Base-by-base conservation (phyloP, 306 rosid genomes). In the Castanea crenata region DNA sequence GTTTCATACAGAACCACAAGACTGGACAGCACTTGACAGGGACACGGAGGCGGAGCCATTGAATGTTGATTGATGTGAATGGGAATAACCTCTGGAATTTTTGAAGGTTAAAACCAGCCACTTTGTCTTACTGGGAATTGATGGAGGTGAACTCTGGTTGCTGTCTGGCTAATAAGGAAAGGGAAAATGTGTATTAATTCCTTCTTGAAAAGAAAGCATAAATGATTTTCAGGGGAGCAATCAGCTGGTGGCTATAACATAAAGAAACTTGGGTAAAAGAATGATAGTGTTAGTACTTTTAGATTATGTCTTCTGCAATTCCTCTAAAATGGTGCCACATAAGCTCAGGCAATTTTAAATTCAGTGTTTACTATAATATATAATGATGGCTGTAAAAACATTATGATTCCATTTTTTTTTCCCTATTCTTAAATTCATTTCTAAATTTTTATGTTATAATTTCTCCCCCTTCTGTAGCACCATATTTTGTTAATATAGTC, bases 1-100 rank as follows among this genome's bases (percentile, higher is more conserved):
- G 18, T 63, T 29, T 63, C 38, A 11, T 78, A 78, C 93, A 95
- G 99, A 91, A 86, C 55, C 83, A 34, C 93, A 75, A 88, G 90
- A 88, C 69, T 83, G 98, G 98, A 81, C 29, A 14, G 63, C 79
- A 78, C 19, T 82, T 92, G 99, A 91, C 75, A 91, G 94, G 89
- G 95, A 89, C 68, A 61, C 76, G 1, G 97, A 95, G 82, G 82
- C 90, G 49, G 97, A 94, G 81, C 97, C 98, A 13, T 79, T 94
- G 65, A 91, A 82, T 88, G 70, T 91, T 94, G 85, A 87, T 64
- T 76, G 78, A 80, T 52, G 74, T 74, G 71, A n/a, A 41, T 62
- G 44, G 54, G 80, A 77, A 78, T 11, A 74, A 65, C n/a, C 32
- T 63, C 69, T 52, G 25, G 56, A 23, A 80, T 81, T 80, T 78